A percentile compares a stretch with the other conserved stretches of the same genome.
Evolutionary conservation across 768 basidiomycete genomes (phyloP).

Genomic region (Suillus brevipes): DNA sequence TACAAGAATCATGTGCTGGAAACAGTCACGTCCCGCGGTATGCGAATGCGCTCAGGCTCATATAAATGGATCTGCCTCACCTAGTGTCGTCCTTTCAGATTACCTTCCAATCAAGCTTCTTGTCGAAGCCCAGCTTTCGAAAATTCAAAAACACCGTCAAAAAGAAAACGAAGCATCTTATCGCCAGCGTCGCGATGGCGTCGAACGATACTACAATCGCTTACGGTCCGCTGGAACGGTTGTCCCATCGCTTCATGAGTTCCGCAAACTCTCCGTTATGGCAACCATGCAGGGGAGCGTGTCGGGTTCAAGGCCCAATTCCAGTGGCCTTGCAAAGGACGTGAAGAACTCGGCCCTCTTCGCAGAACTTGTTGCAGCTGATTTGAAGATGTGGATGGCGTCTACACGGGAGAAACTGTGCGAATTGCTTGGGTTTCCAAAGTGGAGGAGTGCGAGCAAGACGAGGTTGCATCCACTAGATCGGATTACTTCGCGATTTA

Average conservation of each 20-base stretch:
- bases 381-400: slow-evolving; percentile 51
- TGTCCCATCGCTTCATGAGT: slow-evolving; percentile 49
- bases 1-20: slow-evolving; percentile 43
- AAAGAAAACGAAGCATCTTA: slow-evolving; percentile 30
- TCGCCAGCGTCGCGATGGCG: slow-evolving; percentile 30
- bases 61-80: not conserved
- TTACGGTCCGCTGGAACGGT: slow-evolving; percentile 39
- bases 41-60: slow-evolving; percentile 10
- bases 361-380: slow-evolving; percentile 37
- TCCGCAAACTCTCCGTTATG: slow-evolving; percentile 51
- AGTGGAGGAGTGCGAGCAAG: slow-evolving; percentile 51
- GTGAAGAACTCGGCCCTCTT: slow-evolving; percentile 33
- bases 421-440: slow-evolving; percentile 45
- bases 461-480: slow-evolving; percentile 54
- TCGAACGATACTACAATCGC: slow-evolving; percentile 46
- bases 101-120: slow-evolving; percentile 14
- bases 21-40: slow-evolving; percentile 38
- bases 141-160: slow-evolving; percentile 23
- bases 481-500: slow-evolving; percentile 58
- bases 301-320: slow-evolving; percentile 1
- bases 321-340: slow-evolving; percentile 24
- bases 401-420: slow-evolving; percentile 46
- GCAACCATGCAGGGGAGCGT: slow-evolving; percentile 27
- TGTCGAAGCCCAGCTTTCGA: slow-evolving; percentile 33
- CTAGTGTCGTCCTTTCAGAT: slow-evolving; percentile 16